Conservation (phyloP, 176 grass and related monocot species). For the Luzula sylvatica region DNA sequence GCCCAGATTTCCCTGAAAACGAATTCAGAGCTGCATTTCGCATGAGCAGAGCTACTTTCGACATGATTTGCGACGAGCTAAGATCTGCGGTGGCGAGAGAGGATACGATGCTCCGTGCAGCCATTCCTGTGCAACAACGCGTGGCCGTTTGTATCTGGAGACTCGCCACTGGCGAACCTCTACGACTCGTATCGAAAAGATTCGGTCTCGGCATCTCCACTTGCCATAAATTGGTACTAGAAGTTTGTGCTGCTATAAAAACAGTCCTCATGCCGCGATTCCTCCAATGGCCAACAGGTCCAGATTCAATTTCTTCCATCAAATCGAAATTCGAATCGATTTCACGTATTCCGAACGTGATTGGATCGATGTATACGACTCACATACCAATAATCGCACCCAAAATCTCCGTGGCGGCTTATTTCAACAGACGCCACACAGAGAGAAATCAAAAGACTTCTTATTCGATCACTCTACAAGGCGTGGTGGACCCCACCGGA, state of each 20-base stretch:
- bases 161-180: slow-evolving; percentile 84
- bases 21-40: slow-evolving; percentile 70
- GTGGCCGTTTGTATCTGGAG: slow-evolving; percentile 95
- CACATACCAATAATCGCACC: slow-evolving; percentile 97
- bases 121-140: slow-evolving; percentile 82
- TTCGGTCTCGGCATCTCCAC: slow-evolving; percentile 97
- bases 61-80: slow-evolving; percentile 78
- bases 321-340: slow-evolving; percentile 41
- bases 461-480: slow-evolving; percentile 91
- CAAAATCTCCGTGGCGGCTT: slow-evolving; percentile 76
- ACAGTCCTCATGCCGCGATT: slow-evolving; percentile 76
- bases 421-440: slow-evolving; percentile 93
- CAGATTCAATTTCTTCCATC: slow-evolving; percentile 15
- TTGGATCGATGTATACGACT: slow-evolving; percentile 91
- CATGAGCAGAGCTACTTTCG: slow-evolving; percentile 71
- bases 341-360: slow-evolving; percentile 37
- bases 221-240: slow-evolving; percentile 90
- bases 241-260: slow-evolving; percentile 87
- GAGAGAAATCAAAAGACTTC: slow-evolving; percentile 98
- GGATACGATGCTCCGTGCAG: slow-evolving; percentile 90
- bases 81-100: slow-evolving; percentile 83
- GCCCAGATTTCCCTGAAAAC: slow-evolving; percentile 57
- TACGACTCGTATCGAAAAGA: slow-evolving; percentile 84
- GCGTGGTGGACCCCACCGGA: slow-evolving; percentile 59
- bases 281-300: slow-evolving; percentile 66